phyloP scores from a whole-genome alignment of 768 basidiomycete genomes.

The Lyophyllum decastes region DNA sequence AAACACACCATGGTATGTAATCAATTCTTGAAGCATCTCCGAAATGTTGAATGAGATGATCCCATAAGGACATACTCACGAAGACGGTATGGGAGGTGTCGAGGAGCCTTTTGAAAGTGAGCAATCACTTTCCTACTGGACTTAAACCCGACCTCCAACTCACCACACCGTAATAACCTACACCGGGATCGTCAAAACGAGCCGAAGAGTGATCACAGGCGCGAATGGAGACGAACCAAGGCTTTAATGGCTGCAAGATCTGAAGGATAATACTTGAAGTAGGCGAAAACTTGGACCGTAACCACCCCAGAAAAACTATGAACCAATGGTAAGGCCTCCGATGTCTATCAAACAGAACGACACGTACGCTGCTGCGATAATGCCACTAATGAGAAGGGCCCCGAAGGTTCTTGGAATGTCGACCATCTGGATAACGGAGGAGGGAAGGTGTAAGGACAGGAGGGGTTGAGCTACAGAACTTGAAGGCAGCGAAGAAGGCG shows the following conservation, averaged over 20 bases:
- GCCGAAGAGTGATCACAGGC: neutral
- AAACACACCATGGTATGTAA: constrained; percentile 42
- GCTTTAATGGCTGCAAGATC: constrained; percentile 31
- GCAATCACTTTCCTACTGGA: neutral
- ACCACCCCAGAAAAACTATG: constrained; percentile 45
- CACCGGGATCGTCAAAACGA: neutral
- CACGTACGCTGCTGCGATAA: constrained; percentile 39
- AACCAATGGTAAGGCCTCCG: too few relatives aligned
- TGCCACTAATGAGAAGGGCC: constrained; percentile 41
- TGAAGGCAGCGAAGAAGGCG: neutral
- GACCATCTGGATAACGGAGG: neutral
- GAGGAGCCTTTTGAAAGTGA: constrained; percentile 21
- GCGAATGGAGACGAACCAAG: constrained; percentile 28
- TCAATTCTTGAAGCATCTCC: constrained; percentile 40
- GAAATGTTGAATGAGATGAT: constrained; percentile 42
- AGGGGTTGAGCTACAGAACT: neutral
- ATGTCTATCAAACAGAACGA: neutral
- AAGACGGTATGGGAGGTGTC: constrained; percentile 37
- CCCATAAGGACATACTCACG: constrained; percentile 39
- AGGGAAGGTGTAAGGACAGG: neutral
- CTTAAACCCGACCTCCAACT: neutral
- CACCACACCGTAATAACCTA: constrained; percentile 31
- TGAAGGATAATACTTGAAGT: constrained; percentile 37
- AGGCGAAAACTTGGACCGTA: constrained; percentile 37
- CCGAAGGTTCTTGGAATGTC: constrained; percentile 37